A percentile compares a stretch with the other conserved stretches of the same genome.
phyloP scores from a whole-genome alignment of 1,139 yeast genomes.

The Pichia sp. region DNA sequence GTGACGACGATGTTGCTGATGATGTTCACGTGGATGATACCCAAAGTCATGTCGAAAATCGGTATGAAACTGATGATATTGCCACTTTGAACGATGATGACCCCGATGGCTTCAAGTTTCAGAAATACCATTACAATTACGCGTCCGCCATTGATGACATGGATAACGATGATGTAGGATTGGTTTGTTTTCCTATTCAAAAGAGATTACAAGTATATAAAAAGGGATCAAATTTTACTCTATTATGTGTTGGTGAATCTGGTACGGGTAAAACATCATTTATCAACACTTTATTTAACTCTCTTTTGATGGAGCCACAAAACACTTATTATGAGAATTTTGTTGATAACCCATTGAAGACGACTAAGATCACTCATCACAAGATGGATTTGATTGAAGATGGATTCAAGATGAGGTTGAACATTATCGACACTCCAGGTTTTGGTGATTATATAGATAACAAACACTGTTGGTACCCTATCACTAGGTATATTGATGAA shows the following conservation, averaged over 20 bases:
- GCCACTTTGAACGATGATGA: conserved; percentile 2
- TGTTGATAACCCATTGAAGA: conserved; percentile 23
- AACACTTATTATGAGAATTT: neutral
- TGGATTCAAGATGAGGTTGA: conserved; percentile 76
- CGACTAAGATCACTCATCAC: conserved; percentile 33
- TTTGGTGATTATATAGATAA: conserved; percentile 91
- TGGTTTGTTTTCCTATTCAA: conserved; percentile 25
- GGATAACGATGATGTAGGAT: conserved; percentile 21
- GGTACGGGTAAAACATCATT: conserved; percentile 40
- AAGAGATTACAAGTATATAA: conserved; percentile 22
- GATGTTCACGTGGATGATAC: conserved; percentile 3
- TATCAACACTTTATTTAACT: conserved; percentile 36
- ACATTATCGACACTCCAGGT: conserved; percentile 88
- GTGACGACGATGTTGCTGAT: neutral
- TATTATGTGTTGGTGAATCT: conserved; percentile 39
- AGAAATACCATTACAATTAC: conserved; percentile 20
- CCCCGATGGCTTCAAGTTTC: conserved; percentile 1
- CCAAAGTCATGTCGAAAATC: conserved; percentile 3
- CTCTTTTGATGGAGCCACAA: conserved; percentile 12
- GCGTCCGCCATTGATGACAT: conserved; percentile 20
- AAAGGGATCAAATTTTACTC: conserved; percentile 33
- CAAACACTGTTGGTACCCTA: conserved; percentile 87
- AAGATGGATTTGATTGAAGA: conserved; percentile 55
- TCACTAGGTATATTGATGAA: conserved; percentile 79
- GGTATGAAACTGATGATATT: conserved; percentile 10